Conservation (phyloP, 768 basidiomycete genomes). For the Fomitopsis pulvina region DNA sequence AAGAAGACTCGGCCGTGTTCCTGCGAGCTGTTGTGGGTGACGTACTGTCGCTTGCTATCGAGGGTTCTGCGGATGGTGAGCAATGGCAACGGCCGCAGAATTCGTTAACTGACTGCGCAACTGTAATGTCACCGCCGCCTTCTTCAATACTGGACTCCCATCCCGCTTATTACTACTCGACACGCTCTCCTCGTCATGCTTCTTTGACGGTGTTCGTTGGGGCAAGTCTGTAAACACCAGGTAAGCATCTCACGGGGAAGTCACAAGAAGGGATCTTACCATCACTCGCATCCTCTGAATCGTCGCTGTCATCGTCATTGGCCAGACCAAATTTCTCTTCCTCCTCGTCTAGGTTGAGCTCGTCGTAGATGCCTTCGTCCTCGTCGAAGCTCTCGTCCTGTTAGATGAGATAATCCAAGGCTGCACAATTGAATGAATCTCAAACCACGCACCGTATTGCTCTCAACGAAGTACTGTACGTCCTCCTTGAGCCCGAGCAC, state of each 20-base stretch:
- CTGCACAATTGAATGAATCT: not conserved
- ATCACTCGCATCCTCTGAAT: conserved; percentile 70
- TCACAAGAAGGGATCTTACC: conserved; percentile 30
- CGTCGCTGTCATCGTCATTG: conserved; percentile 70
- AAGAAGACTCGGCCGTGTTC: not conserved
- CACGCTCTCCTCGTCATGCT: conserved; percentile 73
- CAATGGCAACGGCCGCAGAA: not conserved
- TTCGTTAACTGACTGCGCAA: conserved; percentile 53
- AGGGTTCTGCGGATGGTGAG: conserved; percentile 44
- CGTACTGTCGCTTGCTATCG: conserved; percentile 56
- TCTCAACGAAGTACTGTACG: conserved; percentile 93
- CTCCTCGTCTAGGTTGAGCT: conserved; percentile 94
- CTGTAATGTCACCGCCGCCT: conserved; percentile 54
- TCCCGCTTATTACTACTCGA: conserved; percentile 72
- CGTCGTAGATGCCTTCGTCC: conserved; percentile 96
- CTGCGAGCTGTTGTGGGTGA: not conserved
- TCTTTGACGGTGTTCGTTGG: conserved; percentile 61
- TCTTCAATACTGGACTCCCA: conserved; percentile 77
- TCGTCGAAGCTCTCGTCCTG: conserved; percentile 98
- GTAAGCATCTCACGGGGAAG: not conserved
- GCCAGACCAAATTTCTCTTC: conserved; percentile 87
- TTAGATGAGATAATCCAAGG: not conserved
- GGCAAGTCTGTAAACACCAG: conserved; percentile 47
- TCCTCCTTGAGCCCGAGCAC: conserved; percentile 86
- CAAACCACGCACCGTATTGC: conserved; percentile 71